A percentile compares a stretch with the other conserved stretches of the same genome.
These are phyloP conservation scores for Termitomyces sp. DNA, from an alignment of 768 basidiomycete genomes.

Conservation along the genomic window DNA sequence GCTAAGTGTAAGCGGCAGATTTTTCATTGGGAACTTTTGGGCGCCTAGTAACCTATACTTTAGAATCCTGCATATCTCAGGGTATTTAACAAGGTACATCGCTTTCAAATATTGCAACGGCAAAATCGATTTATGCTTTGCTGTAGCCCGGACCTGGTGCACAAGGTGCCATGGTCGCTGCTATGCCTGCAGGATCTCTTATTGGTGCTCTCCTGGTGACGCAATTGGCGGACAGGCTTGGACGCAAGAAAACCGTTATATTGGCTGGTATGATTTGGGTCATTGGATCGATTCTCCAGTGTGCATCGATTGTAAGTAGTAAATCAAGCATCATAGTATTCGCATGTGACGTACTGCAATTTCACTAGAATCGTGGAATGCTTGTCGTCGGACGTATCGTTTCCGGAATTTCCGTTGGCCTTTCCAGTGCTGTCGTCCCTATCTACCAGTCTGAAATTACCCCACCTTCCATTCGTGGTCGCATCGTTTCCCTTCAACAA, in stretches of 20 bases:
- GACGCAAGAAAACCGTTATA: conserved; percentile 66
- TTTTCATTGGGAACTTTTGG: background rate
- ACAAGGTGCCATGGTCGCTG: conserved; percentile 74
- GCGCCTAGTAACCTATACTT: background rate
- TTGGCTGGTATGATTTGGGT: conserved; percentile 70
- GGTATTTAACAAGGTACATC: conserved; percentile 31
- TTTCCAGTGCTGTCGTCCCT: conserved; percentile 64
- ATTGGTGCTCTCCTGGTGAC: conserved; percentile 63
- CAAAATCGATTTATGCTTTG: background rate
- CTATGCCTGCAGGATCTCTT: conserved; percentile 77
- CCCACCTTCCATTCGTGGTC: conserved; percentile 69
- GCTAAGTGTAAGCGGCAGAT: conserved; percentile 40
- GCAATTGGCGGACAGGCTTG: conserved; percentile 59
- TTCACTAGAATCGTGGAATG: conserved; percentile 63
- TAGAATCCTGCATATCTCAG: conserved; percentile 38
- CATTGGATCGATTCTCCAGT: conserved; percentile 70
- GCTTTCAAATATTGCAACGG: too few relatives aligned
- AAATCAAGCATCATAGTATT: background rate
- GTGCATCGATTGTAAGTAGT: conserved; percentile 43
- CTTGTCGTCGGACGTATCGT: conserved; percentile 69
- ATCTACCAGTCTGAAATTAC: conserved; percentile 77
- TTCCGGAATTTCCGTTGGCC: conserved; percentile 64
- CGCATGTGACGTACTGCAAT: background rate
- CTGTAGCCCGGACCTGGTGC: conserved; percentile 46
- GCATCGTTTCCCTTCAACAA: conserved; percentile 75